Evolutionary conservation across 2,329 filamentous ascomycete genomes (phyloP).

Genomic region (Penicillium olsonii): DNA sequence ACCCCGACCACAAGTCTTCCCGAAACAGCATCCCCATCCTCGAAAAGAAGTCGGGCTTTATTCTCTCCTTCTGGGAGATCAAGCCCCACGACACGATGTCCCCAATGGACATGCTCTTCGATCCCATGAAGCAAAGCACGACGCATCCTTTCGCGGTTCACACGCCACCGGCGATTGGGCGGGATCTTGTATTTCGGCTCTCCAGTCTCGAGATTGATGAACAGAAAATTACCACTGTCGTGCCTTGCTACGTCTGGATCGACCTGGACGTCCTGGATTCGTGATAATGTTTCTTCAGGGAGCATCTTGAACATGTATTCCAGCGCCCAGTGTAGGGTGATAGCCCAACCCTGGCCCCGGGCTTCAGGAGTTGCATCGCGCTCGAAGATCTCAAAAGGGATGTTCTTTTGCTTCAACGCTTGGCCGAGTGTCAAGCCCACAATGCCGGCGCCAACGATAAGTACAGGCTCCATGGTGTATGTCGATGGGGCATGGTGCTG

Average conservation of each 20-base stretch:
- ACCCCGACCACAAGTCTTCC: conserved; percentile 22
- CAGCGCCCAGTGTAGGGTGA: conserved; percentile 29
- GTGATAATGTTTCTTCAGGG: conserved; percentile 14
- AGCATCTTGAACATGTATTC: conserved; percentile 25
- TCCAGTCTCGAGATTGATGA: conserved; percentile 31
- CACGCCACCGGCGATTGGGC: conserved; percentile 29
- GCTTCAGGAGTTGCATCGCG: conserved; percentile 27
- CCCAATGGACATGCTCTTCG: conserved; percentile 25
- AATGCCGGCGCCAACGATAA: conserved; percentile 30
- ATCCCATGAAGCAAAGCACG: conserved; percentile 21
- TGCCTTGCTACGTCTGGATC: conserved; percentile 24
- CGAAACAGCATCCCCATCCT: conserved; percentile 5
- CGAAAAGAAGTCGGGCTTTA: conserved; percentile 10
- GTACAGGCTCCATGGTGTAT: conserved; percentile 22
- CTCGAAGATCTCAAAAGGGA: conserved; percentile 34
- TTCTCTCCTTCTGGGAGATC: background rate
- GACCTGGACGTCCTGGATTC: conserved; percentile 24
- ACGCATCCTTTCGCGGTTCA: conserved; percentile 28
- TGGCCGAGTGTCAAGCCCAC: conserved; percentile 28
- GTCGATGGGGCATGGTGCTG: background rate
- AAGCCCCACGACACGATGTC: conserved; percentile 13
- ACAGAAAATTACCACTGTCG: conserved; percentile 30
- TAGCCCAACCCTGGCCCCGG: conserved; percentile 31
- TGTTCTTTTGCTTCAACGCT: conserved; percentile 27
- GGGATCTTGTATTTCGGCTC: conserved; percentile 33